These are phyloP conservation scores for Yamadazyma membranifaciens DNA, from an alignment of 1,139 yeast species.

Conservation along the genomic window DNA sequence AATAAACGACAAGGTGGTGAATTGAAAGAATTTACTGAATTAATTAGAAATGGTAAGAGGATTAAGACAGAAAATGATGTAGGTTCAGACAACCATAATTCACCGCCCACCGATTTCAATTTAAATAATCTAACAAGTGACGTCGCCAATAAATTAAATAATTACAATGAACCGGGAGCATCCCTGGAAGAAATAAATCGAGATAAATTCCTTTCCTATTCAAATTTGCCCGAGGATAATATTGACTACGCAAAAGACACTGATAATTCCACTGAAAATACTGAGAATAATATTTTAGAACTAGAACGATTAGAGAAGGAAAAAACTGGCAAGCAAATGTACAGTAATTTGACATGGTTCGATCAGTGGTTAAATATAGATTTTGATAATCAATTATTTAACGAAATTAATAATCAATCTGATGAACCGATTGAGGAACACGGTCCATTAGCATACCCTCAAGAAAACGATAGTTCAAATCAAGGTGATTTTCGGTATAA, in stretches of 20 bases:
- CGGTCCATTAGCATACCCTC: background rate
- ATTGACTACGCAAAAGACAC: background rate
- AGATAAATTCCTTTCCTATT: background rate
- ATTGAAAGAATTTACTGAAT: slow-evolving; percentile 22
- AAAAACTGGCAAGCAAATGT: slow-evolving; percentile 7
- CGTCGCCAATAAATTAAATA: background rate
- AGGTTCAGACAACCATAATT: background rate
- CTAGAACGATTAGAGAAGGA: slow-evolving; percentile 6
- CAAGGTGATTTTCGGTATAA: no score
- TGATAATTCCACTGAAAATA: background rate
- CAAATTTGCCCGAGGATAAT: background rate
- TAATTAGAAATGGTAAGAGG: slow-evolving; percentile 26
- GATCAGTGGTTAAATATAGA: slow-evolving; percentile 42
- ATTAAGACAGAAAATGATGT: slow-evolving; percentile 4
- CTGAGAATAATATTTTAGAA: background rate
- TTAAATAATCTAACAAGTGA: background rate
- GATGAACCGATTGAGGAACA: background rate
- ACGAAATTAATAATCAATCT: background rate
- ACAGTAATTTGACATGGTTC: slow-evolving; percentile 50
- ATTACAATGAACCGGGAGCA: background rate
- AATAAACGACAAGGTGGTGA: slow-evolving; percentile 5
- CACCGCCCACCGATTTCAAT: background rate
- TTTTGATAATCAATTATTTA: slow-evolving; percentile 1
- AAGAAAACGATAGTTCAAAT: no score
- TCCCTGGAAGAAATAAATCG: background rate